A percentile compares a stretch with the other conserved stretches of the same genome.
Conservation (phyloP, 371 early-diverging fungal species). For the Lichtheimia corymbifera region DNA sequence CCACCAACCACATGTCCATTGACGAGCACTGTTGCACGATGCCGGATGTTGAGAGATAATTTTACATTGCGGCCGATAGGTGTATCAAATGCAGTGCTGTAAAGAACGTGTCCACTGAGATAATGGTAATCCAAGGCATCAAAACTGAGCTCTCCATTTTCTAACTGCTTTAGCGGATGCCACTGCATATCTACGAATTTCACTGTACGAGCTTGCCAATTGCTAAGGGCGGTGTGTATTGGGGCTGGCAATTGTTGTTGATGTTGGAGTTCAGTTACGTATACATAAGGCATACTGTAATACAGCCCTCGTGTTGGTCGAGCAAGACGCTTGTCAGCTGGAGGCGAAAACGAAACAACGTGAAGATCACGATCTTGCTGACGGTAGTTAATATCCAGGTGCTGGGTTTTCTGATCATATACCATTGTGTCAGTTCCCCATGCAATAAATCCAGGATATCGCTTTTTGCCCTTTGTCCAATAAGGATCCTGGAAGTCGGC, state of each 20-base stretch:
- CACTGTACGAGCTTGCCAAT: slow-evolving; percentile 36
- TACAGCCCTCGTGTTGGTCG: slow-evolving; percentile 8
- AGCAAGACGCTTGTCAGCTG: slow-evolving; percentile 13
- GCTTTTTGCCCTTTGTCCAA: slow-evolving; percentile 42
- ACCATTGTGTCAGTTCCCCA: slow-evolving; percentile 54
- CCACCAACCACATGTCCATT: slow-evolving; percentile 76
- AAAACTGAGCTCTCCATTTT: slow-evolving; percentile 15
- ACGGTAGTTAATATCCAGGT: slow-evolving; percentile 36
- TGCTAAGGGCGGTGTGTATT: slow-evolving; percentile 18
- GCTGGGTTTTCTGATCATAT: slow-evolving; percentile 23
- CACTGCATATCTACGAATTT: slow-evolving; percentile 44
- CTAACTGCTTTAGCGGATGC: slow-evolving; percentile 31
- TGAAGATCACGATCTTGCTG: slow-evolving; percentile 22
- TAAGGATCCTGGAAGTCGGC: slow-evolving; percentile 60
- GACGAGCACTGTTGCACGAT: slow-evolving; percentile 69
- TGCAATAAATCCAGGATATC: slow-evolving; percentile 34
- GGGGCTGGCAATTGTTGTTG: slow-evolving; percentile 19
- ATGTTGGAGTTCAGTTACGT: slow-evolving; percentile 19
- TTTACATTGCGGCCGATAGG: slow-evolving; percentile 23
- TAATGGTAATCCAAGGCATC: slow-evolving; percentile 62
- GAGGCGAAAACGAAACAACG: slow-evolving; percentile 29
- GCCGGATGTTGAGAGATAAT: slow-evolving; percentile 68
- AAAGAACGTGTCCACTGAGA: slow-evolving; percentile 70
- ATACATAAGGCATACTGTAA: slow-evolving; percentile 30
- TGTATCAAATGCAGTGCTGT: slow-evolving; percentile 40